Conservation (phyloP, 2,329 filamentous ascomycete genomes). For the Chaetomium strumarium region DNA sequence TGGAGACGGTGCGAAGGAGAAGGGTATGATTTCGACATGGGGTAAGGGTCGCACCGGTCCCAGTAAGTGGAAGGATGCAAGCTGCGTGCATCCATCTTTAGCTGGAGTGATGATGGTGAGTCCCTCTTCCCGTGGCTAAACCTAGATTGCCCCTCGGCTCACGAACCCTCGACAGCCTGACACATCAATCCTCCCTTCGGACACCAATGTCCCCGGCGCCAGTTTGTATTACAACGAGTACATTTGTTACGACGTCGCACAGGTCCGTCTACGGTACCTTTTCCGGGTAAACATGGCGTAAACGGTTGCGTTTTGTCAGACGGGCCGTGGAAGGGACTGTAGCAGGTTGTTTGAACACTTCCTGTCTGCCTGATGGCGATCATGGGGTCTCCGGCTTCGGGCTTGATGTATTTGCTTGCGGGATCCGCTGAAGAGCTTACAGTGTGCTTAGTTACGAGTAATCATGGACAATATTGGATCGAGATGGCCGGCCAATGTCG, state of each 20-base stretch:
- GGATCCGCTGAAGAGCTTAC: too few species aligned
- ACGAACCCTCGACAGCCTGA: conserved; percentile 41
- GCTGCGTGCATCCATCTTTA: conserved; percentile 56
- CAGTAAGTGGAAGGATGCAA: conserved; percentile 68
- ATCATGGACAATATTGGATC: too few species aligned
- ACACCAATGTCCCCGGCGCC: conserved; percentile 41
- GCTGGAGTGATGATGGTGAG: conserved; percentile 65
- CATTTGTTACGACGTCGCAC: conserved; percentile 63
- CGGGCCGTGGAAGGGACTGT: neutral
- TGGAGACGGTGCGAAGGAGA: conserved; percentile 53
- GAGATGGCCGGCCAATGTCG: too few species aligned
- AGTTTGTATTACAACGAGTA: conserved; percentile 66
- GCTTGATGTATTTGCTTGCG: too few species aligned
- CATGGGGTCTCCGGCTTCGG: too few species aligned
- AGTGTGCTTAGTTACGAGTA: too few species aligned
- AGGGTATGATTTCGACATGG: conserved; percentile 61
- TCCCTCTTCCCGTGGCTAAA: conserved; percentile 12
- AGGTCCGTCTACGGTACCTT: conserved; percentile 65
- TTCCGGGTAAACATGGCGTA: conserved; percentile 52
- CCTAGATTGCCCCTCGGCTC: conserved; percentile 2
- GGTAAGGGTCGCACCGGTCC: conserved; percentile 63
- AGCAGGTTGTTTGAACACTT: neutral
- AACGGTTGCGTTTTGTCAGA: neutral
- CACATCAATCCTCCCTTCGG: conserved; percentile 37
- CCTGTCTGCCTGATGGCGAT: too few species aligned